Base-by-base conservation (phyloP, 139 green algal genomes). In the Monoraphidium neglectum region DNA sequence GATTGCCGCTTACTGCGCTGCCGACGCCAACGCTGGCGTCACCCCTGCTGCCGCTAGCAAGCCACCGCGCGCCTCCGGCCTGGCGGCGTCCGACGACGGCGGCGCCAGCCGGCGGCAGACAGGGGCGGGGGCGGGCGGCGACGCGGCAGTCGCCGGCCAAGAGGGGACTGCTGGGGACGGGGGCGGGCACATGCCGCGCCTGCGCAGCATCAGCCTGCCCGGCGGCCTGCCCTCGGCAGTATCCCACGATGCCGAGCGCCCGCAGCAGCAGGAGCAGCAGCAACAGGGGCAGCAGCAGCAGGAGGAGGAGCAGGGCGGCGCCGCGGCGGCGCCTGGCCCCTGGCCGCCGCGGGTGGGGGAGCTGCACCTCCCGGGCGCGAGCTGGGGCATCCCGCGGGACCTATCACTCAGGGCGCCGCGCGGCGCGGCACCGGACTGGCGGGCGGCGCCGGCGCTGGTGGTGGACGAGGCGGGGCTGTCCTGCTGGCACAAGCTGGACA, bases 401-500 rank as follows among this genome's bases (percentile, higher is more conserved):
- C 43, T 83, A 3, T 16, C 8, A 6, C 28, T 83, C 28, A 59
- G 51, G 5, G 26, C 32, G 28, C 40, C 46, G 26, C 24, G 23
- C 5, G 51, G 12, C 18, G 68, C 63, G 57, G 47, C 64, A 35
- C 32, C 30, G 24, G 43, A 37, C 49, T 67, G 64, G n/a, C 33
- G 32, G 12, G 13, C 26, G 2, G 24, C 43, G 32, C 68, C 79
- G 33, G 33, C 54, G 37, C 57, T 65, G 32, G 43, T 66, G 70
- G 13, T 64, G 38, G 35, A 65, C 32, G 24, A 57, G 37, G 26
- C 66, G 15, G 60, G 30, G 21, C 59, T 84, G 47, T 79, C 69
- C 49, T 60, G 73, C 24, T 90, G 85, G 82, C 79, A 86, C 59
- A 37, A 69, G 1, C 18, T 10, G n/a, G 84, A 89, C 72, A 77